phyloP scores from a whole-genome alignment of 2,329 filamentous ascomycete species.

The Triangularia verruculosa region DNA sequence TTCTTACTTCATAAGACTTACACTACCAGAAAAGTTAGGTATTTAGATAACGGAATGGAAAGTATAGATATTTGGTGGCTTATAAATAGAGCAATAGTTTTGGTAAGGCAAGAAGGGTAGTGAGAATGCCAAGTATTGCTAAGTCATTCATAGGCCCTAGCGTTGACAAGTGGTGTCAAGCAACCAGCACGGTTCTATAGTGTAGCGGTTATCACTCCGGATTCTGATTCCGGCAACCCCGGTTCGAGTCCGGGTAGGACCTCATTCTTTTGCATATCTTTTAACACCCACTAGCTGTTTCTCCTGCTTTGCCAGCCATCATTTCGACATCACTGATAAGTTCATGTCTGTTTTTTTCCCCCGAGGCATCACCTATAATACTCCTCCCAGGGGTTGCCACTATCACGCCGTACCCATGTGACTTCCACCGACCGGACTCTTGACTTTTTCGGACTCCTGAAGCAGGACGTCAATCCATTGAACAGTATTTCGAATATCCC shows the following conservation, averaged over 20 bases:
- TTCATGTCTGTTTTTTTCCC: neutral
- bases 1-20: neutral
- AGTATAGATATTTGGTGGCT: too few species aligned
- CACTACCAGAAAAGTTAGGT: neutral
- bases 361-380: neutral
- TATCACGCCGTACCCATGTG: neutral
- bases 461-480: neutral
- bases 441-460: neutral
- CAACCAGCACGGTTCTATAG: conserved; percentile 3
- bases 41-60: too few species aligned
- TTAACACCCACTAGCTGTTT: neutral
- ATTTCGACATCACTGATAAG: too few species aligned
- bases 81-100: neutral
- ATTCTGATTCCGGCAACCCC: conserved; percentile 12
- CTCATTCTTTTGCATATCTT: neutral
- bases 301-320: neutral
- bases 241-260: conserved; percentile 10
- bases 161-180: neutral
- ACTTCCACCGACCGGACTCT: neutral
- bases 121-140: neutral
- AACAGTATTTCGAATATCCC: neutral
- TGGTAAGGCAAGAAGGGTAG: neutral
- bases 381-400: neutral
- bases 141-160: neutral
- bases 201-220: conserved; percentile 12